These are phyloP conservation scores for Trametes cubensis DNA, from an alignment of 768 basidiomycete genomes.

Conservation along the genomic window DNA sequence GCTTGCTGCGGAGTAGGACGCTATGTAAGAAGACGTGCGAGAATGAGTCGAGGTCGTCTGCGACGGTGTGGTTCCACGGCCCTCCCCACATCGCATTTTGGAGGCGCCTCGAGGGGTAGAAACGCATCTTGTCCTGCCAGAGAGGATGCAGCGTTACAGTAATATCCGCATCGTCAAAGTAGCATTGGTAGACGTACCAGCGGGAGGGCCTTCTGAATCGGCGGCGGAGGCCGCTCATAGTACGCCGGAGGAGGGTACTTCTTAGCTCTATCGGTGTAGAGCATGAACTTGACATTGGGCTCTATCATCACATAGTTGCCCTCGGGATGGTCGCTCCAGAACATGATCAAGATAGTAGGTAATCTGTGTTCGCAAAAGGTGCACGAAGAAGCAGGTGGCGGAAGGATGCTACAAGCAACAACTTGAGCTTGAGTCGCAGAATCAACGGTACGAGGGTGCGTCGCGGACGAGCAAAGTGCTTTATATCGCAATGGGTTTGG, in stretches of 20 bases:
- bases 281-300: slow-evolving; percentile 14
- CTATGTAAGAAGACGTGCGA: slow-evolving; percentile 8
- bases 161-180: not conserved
- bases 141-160: too few species aligned
- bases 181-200: not conserved
- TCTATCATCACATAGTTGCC: slow-evolving; percentile 17
- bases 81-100: not conserved
- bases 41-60: slow-evolving; percentile 21
- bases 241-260: slow-evolving; percentile 3
- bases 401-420: too few species aligned
- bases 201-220: not conserved
- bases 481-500: not conserved
- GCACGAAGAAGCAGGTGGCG: too few species aligned
- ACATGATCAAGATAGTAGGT: not conserved
- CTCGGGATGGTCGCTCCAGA: slow-evolving; percentile 4
- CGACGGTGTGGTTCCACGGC: slow-evolving; percentile 4
- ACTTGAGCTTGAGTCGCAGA: too few species aligned
- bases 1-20: slow-evolving; percentile 3
- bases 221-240: slow-evolving; percentile 12
- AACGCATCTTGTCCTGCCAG: slow-evolving; percentile 15
- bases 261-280: not conserved
- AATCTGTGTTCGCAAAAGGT: not conserved
- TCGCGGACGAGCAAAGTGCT: not conserved
- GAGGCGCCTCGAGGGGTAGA: slow-evolving; percentile 5
- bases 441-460: too few species aligned